Conservation (phyloP, 2,329 filamentous ascomycete genomes). For the Epichloe sibirici region DNA sequence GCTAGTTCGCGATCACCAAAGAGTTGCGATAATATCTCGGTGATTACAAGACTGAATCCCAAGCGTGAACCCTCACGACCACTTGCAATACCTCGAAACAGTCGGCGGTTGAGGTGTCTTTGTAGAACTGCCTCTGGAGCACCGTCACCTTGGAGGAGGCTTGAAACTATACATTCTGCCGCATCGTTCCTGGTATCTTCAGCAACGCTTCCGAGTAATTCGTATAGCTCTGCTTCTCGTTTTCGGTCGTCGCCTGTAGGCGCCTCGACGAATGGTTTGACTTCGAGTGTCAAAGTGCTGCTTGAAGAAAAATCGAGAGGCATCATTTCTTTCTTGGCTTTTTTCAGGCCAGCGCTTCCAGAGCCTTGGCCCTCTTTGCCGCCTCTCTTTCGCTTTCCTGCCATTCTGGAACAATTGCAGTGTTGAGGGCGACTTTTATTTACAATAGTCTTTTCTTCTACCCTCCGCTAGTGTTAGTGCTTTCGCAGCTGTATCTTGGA, state of each 20-base stretch:
- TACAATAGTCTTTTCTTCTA: neutral
- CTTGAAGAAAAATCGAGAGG: constrained; percentile 10
- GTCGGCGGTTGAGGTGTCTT: constrained; percentile 49
- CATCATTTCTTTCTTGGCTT: constrained; percentile 18
- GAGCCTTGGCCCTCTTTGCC: constrained; percentile 19
- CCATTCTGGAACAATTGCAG: constrained; percentile 13
- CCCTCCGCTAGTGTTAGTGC: neutral
- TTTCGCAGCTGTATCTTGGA: neutral
- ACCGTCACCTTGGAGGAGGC: constrained; percentile 37
- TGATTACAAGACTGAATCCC: constrained; percentile 80
- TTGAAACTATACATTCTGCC: constrained; percentile 45
- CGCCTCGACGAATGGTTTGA: constrained; percentile 37
- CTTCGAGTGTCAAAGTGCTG: constrained; percentile 20
- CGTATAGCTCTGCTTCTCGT: constrained; percentile 47
- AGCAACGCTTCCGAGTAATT: constrained; percentile 49
- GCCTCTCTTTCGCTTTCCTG: constrained; percentile 23
- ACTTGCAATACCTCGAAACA: constrained; percentile 83
- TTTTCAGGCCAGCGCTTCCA: constrained; percentile 14
- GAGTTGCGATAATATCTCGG: constrained; percentile 64
- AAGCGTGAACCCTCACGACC: constrained; percentile 77
- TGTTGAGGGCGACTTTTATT: neutral
- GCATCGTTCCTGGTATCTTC: constrained; percentile 42
- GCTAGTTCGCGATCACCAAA: constrained; percentile 40
- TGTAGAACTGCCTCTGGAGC: constrained; percentile 41
- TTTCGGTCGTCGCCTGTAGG: constrained; percentile 40